phyloP scores from a whole-genome alignment of 441 rosid genomes.

The Eugenia klotzschiana region DNA sequence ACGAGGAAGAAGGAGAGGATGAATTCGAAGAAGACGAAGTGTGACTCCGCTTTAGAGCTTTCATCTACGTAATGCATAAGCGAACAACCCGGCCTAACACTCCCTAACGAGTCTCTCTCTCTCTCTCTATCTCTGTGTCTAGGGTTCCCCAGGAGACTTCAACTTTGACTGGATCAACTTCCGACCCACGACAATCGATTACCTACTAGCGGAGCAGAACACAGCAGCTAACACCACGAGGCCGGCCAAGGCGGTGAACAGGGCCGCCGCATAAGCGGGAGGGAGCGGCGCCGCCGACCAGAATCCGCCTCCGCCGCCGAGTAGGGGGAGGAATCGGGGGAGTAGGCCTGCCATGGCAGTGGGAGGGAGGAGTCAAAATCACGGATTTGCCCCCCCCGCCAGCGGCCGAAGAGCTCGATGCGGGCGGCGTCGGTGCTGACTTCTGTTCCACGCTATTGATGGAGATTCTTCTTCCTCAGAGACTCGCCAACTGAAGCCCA shows the following conservation, averaged over 20 bases:
- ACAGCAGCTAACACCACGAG: conserved; percentile 19
- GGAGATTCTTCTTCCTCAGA: neutral
- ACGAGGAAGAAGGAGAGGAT: conserved; percentile 45
- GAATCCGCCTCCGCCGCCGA: conserved; percentile 12
- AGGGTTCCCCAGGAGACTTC: conserved; percentile 8
- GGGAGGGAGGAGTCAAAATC: neutral
- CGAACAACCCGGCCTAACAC: neutral
- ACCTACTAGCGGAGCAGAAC: conserved; percentile 27
- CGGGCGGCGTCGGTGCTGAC: neutral
- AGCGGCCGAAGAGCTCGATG: neutral
- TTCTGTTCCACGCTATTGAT: neutral
- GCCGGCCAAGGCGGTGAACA: conserved; percentile 28
- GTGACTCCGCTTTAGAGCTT: conserved; percentile 79
- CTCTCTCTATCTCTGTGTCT: neutral
- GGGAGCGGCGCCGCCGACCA: conserved; percentile 14
- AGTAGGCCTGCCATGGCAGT: conserved; percentile 10
- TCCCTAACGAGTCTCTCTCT: neutral
- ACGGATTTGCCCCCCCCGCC: neutral
- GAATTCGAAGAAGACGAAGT: conserved; percentile 62
- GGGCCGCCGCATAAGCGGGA: conserved; percentile 8
- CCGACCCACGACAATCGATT: neutral
- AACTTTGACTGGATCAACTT: neutral
- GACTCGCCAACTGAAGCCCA: neutral
- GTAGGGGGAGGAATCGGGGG: neutral
- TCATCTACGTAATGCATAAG: conserved; percentile 33